Evolutionary conservation across 768 basidiomycete genomes (phyloP).

Genomic region (Boletus bicolor): DNA sequence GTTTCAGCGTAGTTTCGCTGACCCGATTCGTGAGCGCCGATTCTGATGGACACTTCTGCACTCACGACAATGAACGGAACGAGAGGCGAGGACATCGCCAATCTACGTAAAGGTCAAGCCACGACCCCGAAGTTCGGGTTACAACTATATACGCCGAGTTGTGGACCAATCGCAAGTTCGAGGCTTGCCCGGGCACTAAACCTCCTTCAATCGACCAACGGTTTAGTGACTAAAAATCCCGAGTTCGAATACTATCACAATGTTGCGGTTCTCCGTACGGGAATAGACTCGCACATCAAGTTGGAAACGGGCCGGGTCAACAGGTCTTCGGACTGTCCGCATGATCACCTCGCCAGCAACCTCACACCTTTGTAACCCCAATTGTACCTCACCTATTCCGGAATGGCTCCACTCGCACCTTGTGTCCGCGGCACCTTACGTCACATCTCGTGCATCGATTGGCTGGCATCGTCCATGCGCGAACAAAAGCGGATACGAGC

Average conservation of each 20-base stretch:
- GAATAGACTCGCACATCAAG: neutral
- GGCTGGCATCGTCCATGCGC: neutral
- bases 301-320: neutral
- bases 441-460: neutral
- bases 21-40: constrained; percentile 6
- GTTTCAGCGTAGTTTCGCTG: constrained; percentile 43
- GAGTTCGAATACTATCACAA: neutral
- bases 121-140: neutral
- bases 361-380: neutral
- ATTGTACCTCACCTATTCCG: constrained; percentile 4
- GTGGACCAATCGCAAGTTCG: too few relatives aligned
- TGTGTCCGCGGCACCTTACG: neutral
- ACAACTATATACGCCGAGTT: neutral
- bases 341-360: constrained; percentile 8
- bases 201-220: neutral
- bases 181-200: too few relatives aligned
- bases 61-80: constrained; percentile 21
- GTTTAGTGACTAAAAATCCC: too few relatives aligned
- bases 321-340: neutral
- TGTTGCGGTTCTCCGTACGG: neutral
- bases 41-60: neutral
- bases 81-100: constrained; percentile 22
- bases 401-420: neutral
- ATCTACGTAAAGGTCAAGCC: neutral
- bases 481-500: neutral